Evolutionary conservation across 2,329 filamentous ascomycete genomes (phyloP).

Genomic region (Stenocarpella maydis): DNA sequence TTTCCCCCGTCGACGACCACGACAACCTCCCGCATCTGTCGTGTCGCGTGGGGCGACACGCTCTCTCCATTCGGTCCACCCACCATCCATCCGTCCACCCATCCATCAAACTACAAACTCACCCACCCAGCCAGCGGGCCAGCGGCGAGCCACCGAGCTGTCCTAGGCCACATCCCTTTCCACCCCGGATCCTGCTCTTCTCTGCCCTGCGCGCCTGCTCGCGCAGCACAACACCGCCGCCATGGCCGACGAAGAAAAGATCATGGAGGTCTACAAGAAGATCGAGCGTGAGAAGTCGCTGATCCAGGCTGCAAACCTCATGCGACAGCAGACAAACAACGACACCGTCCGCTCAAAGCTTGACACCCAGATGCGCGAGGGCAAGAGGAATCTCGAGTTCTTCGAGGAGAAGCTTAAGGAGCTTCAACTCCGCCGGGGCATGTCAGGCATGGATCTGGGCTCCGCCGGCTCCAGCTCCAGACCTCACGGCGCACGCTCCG

Average conservation of each 20-base stretch:
- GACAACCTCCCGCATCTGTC: constrained; percentile 23
- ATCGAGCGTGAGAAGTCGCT: constrained; percentile 97
- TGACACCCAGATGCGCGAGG: constrained; percentile 94
- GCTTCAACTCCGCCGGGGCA: constrained; percentile 80
- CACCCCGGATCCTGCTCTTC: background rate
- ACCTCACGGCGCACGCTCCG: constrained; percentile 55
- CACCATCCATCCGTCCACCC: background rate
- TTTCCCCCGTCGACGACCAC: constrained; percentile 23
- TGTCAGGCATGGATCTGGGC: constrained; percentile 72
- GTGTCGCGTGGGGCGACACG: constrained; percentile 36
- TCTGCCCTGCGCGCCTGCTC: constrained; percentile 35
- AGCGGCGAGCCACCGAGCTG: constrained; percentile 4
- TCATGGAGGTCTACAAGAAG: constrained; percentile 90
- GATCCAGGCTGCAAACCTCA: constrained; percentile 91
- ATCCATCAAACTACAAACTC: background rate
- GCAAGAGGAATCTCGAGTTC: constrained; percentile 91
- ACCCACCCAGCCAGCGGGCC: background rate
- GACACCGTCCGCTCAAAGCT: constrained; percentile 87
- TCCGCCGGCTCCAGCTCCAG: constrained; percentile 52
- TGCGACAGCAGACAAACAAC: constrained; percentile 97
- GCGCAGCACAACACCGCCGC: constrained; percentile 47
- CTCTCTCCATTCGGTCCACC: background rate
- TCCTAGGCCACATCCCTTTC: constrained; percentile 4
- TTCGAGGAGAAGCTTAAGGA: constrained; percentile 92
- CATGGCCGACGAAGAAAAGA: constrained; percentile 71